Evolutionary conservation across 768 basidiomycete species (phyloP), one percentile per base, ranked within the genome.

Genomic region (Trametes cinnabarina): DNA sequence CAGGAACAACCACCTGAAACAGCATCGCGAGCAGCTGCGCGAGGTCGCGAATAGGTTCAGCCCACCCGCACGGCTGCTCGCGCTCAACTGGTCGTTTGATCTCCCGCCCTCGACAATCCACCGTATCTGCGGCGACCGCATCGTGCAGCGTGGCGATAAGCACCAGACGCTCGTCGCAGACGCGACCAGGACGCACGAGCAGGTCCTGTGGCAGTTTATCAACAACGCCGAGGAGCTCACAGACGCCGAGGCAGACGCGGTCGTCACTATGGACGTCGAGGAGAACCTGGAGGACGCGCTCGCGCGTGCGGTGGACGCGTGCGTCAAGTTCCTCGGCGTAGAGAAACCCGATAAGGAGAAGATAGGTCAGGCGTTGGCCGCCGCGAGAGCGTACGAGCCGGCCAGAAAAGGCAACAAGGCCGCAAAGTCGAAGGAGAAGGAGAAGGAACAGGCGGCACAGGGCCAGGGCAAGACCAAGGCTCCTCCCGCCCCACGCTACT

Each of bases 1-100:
- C 58, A 86, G 94, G 63, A 98, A 99, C 72, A 98, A 98, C 70
- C 96, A 99, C 67, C 78, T 90, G 2, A 74, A 67, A 15, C 84
- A 88, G 71, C 94, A 98, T 67, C 89, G 94, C n/a, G 58, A 75
- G 28, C 79, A 81, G 3, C 79, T 99, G 1, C 82, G 84, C 17
- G 79, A 84, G 1, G 80, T 83, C 8, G 75, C 79, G 42, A 63
- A 73, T 8, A 69, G 69, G 22, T 67, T 74, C 5, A 55, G 63
- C 40, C 79, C 84, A 4, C 84, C 84, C 11, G 84, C 88, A 12
- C 87, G 88, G 2, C 78, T 94, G 15, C 76, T 98, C 55, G 94
- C 87, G 0, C 81, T 98, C 23, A 77, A 92, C 69, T 99, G 92
- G 92, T 68, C 79, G 2, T 59, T 85, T 55, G 79, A 82, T 55